Percentiles rank a stretch among this genome's conserved stretches.
These are phyloP conservation scores for Colletotrichum sp. DNA, from an alignment of 2,329 filamentous ascomycete genomes.

Conservation along the genomic window DNA sequence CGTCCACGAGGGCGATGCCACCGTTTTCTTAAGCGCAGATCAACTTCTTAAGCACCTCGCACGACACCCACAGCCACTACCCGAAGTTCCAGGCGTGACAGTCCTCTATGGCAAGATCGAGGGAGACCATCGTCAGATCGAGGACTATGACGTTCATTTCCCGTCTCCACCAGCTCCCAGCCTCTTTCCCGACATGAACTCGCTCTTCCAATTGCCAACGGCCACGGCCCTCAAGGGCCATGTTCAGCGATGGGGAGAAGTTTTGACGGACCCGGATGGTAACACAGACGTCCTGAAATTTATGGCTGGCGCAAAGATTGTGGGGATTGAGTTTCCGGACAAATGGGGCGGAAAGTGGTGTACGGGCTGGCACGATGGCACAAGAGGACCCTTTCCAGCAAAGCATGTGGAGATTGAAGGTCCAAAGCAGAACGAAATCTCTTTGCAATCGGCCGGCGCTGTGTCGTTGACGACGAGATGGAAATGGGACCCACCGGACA, in stretches of 20 bases:
- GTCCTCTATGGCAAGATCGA: constrained; percentile 36
- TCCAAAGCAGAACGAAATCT: constrained; percentile 24
- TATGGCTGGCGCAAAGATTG: constrained; percentile 33
- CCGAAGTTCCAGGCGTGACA: constrained; percentile 38
- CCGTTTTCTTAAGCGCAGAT: constrained; percentile 41
- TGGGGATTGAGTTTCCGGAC: constrained; percentile 36
- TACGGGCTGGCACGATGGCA: constrained; percentile 36
- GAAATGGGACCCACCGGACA: constrained; percentile 30
- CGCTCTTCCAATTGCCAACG: constrained; percentile 29
- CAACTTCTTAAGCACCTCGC: constrained; percentile 43
- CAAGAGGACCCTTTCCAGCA: constrained; percentile 29
- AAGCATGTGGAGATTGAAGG: constrained; percentile 30
- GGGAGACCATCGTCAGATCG: constrained; percentile 24
- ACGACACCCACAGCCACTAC: constrained; percentile 44
- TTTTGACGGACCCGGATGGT: constrained; percentile 35
- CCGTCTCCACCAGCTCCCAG: constrained; percentile 28
- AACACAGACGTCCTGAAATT: constrained; percentile 42
- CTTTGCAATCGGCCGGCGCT: not conserved
- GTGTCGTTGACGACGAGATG: constrained; percentile 29
- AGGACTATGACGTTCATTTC: constrained; percentile 43
- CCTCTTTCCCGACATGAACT: constrained; percentile 27
- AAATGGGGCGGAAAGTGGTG: constrained; percentile 39
- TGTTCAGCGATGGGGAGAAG: constrained; percentile 36
- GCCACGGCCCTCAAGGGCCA: constrained; percentile 39
- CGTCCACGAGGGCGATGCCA: constrained; percentile 43